Conservation (phyloP, 768 basidiomycete species). For the Amanita pallidorosea region DNA sequence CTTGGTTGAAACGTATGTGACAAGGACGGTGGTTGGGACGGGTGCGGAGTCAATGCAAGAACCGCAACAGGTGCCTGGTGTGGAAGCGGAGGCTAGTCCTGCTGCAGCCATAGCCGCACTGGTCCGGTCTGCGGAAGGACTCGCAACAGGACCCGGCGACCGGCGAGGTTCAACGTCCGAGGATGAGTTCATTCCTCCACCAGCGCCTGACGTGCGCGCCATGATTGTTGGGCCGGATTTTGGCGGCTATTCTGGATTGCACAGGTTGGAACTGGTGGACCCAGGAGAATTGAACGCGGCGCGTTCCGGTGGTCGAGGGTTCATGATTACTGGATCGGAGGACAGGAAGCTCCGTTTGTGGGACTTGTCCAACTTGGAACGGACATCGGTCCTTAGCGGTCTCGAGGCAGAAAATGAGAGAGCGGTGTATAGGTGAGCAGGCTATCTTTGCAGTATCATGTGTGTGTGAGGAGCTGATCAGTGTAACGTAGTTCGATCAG, state of each 20-base stretch:
- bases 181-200: constrained; percentile 28
- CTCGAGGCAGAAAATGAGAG: constrained; percentile 65
- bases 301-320: constrained; percentile 43
- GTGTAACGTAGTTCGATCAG: constrained; percentile 20
- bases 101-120: constrained; percentile 73
- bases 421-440: constrained; percentile 62
- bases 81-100: constrained; percentile 50
- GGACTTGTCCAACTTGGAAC: constrained; percentile 69
- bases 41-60: constrained; percentile 40
- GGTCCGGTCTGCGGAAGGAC: constrained; percentile 55
- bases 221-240: constrained; percentile 69
- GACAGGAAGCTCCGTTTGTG: constrained; percentile 82
- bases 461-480: not conserved
- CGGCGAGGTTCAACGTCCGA: constrained; percentile 17
- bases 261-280: constrained; percentile 41
- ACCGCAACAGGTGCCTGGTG: constrained; percentile 37
- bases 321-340: constrained; percentile 81
- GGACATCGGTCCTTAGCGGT: constrained; percentile 73
- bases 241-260: constrained; percentile 50
- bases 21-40: constrained; percentile 30
- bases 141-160: constrained; percentile 9
- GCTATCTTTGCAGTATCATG: constrained; percentile 6
- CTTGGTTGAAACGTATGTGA: constrained; percentile 73
- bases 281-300: constrained; percentile 25
- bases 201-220: constrained; percentile 59